These are phyloP conservation scores for Podospora fimiseda DNA, from an alignment of 495 filamentous ascomycete species.

Conservation along the genomic window DNA sequence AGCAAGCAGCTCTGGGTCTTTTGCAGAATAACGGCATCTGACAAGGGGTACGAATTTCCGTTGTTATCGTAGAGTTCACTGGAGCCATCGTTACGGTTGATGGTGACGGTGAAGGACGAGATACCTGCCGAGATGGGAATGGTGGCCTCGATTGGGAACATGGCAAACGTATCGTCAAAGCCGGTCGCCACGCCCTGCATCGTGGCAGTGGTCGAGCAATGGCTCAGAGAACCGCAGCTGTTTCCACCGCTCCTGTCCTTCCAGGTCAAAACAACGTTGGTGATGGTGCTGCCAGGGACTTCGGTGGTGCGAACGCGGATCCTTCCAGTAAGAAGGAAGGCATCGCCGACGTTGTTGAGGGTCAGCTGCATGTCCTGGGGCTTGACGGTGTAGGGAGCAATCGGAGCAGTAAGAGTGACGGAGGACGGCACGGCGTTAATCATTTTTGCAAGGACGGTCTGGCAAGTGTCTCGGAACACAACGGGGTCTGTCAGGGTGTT, in stretches of 20 bases:
- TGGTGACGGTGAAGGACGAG: slow-evolving; percentile 38
- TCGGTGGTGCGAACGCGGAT: slow-evolving; percentile 41
- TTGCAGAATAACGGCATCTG: slow-evolving; percentile 40
- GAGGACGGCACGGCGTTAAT: slow-evolving; percentile 53
- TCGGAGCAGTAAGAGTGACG: slow-evolving; percentile 44
- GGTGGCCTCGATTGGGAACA: slow-evolving; percentile 37
- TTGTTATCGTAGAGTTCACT: slow-evolving; percentile 41
- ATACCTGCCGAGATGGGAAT: slow-evolving; percentile 37
- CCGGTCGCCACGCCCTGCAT: slow-evolving; percentile 44
- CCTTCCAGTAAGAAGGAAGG: slow-evolving; percentile 33
- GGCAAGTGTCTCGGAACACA: slow-evolving; percentile 43
- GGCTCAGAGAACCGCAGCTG: slow-evolving; percentile 46
- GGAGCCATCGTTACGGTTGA: slow-evolving; percentile 38
- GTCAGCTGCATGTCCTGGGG: slow-evolving; percentile 46
- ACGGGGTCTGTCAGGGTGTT: slow-evolving; percentile 36
- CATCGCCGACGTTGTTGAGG: slow-evolving; percentile 31
- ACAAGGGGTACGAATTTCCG: slow-evolving; percentile 38
- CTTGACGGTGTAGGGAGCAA: slow-evolving; percentile 55
- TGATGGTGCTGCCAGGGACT: slow-evolving; percentile 25
- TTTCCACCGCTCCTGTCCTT: slow-evolving; percentile 94
- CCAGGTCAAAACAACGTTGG: slow-evolving; percentile 63
- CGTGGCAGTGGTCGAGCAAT: slow-evolving; percentile 39
- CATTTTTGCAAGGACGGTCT: slow-evolving; percentile 50
- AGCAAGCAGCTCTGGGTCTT: slow-evolving; percentile 43
- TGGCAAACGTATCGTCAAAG: slow-evolving; percentile 54